Percentiles rank a stretch among this genome's conserved stretches.
phyloP scores from a whole-genome alignment of 345 rosid species.

The Eucalyptus pauciflora region DNA sequence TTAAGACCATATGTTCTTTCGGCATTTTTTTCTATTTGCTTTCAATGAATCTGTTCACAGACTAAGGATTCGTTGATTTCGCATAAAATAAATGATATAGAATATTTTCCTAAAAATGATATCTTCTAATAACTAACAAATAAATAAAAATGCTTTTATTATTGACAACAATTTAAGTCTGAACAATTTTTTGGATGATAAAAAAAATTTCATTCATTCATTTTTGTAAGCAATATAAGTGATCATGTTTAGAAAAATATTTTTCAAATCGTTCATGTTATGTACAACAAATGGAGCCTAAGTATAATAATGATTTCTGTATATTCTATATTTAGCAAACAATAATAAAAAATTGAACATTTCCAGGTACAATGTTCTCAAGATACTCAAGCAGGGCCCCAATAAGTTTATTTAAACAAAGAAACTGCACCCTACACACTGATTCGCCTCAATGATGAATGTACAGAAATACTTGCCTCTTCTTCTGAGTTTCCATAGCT shows the following conservation, averaged over 20 bases:
- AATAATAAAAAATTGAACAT: background rate
- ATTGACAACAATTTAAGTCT: background rate
- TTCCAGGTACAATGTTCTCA: background rate
- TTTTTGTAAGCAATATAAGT: background rate
- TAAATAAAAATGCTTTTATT: background rate
- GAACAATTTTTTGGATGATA: background rate
- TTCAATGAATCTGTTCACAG: background rate
- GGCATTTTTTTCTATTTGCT: background rate
- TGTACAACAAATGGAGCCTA: background rate
- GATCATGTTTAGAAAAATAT: background rate
- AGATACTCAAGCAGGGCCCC: background rate
- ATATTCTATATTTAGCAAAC: background rate
- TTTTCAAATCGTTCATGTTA: background rate
- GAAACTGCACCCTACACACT: background rate
- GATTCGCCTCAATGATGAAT: background rate
- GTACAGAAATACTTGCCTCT: constrained; percentile 33
- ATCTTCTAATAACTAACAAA: background rate
- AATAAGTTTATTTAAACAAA: background rate
- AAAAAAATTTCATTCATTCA: background rate
- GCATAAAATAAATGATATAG: background rate
- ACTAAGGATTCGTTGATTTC: background rate
- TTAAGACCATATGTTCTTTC: background rate
- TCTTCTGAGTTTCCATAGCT: constrained; percentile 91
- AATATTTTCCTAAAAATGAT: background rate
- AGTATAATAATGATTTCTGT: background rate